phyloP scores from a whole-genome alignment of 345 rosid species.

The Turnera subulata region DNA sequence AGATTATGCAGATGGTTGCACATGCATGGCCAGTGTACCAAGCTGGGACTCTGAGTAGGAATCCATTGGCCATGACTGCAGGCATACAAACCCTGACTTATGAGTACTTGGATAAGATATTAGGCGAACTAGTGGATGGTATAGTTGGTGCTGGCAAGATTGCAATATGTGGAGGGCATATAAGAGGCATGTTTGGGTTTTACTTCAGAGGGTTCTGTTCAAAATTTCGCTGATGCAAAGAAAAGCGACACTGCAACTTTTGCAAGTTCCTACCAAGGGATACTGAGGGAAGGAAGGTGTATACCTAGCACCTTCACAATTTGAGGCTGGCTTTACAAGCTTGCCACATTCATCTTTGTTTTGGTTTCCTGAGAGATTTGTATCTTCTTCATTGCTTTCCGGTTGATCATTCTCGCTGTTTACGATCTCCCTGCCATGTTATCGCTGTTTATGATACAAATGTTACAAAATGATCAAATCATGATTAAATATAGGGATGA shows the following conservation, averaged over 20 bases:
- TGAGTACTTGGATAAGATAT: constrained; percentile 71
- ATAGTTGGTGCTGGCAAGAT: constrained; percentile 72
- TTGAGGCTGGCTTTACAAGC: constrained; percentile 96
- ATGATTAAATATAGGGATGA: too few relatives aligned
- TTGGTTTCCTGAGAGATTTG: constrained; percentile 52
- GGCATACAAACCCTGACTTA: constrained; percentile 82
- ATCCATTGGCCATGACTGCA: constrained; percentile 93
- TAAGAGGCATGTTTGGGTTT: constrained; percentile 90
- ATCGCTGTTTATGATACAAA: too few relatives aligned
- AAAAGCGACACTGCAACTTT: constrained; percentile 77
- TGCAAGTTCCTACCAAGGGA: constrained; percentile 64
- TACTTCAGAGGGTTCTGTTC: constrained; percentile 88
- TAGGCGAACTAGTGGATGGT: constrained; percentile 59
- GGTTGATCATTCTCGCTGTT: too few relatives aligned
- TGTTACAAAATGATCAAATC: too few relatives aligned
- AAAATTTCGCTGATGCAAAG: constrained; percentile 76
- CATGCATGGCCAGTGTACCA: constrained; percentile 99
- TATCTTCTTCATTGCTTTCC: too few relatives aligned
- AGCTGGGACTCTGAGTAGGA: constrained; percentile 94
- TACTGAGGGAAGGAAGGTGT: constrained; percentile 95
- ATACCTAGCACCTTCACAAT: constrained; percentile 95
- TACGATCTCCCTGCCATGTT: too few relatives aligned
- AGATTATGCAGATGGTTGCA: constrained; percentile 96
- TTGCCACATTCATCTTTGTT: constrained; percentile 91
- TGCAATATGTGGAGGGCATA: constrained; percentile 76